Percentiles rank a stretch among this genome's conserved stretches.
Evolutionary conservation across 805 yeast species (phyloP).

Genomic region (Kuraishia hungarica): DNA sequence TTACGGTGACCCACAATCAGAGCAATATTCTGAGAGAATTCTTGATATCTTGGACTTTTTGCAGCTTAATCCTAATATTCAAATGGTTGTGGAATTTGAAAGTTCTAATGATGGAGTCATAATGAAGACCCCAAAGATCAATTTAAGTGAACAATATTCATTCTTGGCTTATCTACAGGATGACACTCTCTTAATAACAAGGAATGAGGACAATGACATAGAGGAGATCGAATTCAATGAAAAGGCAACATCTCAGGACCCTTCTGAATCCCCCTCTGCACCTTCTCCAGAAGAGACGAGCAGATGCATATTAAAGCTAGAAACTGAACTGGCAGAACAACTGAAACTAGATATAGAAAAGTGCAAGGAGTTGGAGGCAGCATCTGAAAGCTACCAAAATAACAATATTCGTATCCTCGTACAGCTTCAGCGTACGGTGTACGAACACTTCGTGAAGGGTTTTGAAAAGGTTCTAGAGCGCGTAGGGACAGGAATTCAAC

Average conservation of each 20-base stretch:
- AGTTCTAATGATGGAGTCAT: conserved; percentile 5
- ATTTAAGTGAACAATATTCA: conserved; percentile 22
- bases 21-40: background rate
- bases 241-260: conserved; percentile 11
- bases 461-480: background rate
- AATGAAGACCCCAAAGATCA: conserved; percentile 14
- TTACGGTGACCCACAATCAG: background rate
- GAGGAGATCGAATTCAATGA: conserved; percentile 21
- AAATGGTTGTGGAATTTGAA: conserved; percentile 22
- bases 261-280: background rate
- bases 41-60: conserved; percentile 21
- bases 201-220: conserved; percentile 22
- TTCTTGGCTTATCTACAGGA: conserved; percentile 22
- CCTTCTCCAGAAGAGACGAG: background rate
- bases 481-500: background rate
- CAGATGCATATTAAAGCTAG: background rate
- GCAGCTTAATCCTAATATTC: conserved; percentile 29
- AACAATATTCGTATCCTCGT: background rate
- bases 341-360: background rate
- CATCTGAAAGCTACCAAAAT: background rate
- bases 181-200: background rate
- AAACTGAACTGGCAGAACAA: background rate
- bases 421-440: background rate
- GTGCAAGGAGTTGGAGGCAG: background rate
- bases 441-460: background rate